Conservation (phyloP, 306 rosid species). For the Cucumis hystrix region DNA sequence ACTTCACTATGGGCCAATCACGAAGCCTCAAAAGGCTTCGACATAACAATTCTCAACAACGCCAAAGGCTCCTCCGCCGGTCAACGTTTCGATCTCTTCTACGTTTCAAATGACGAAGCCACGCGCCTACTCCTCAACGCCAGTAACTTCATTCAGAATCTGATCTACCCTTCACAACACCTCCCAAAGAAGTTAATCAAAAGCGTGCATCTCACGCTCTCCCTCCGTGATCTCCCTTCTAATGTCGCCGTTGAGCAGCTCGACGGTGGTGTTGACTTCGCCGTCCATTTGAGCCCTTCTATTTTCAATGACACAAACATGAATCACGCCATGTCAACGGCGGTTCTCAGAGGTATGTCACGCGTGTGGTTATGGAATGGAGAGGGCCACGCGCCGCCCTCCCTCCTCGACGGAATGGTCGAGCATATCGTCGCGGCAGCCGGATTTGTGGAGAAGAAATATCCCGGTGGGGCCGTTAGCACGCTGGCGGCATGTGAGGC, state of each 20-base stretch:
- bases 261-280: background rate
- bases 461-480: background rate
- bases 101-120: conserved; percentile 54
- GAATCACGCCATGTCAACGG: conserved; percentile 17
- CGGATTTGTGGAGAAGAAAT: conserved; percentile 12
- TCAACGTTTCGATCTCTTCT: conserved; percentile 33
- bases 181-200: conserved; percentile 22
- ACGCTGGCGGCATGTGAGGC: conserved; percentile 12
- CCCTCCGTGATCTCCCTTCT: background rate
- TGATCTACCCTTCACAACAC: conserved; percentile 21
- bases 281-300: conserved; percentile 28
- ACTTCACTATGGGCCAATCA: conserved; percentile 51
- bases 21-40: conserved; percentile 54
- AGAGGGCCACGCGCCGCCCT: conserved; percentile 21
- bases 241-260: background rate
- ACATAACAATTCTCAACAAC: conserved; percentile 32
- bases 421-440: conserved; percentile 30
- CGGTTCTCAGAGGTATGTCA: conserved; percentile 40
- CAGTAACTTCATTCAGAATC: conserved; percentile 24
- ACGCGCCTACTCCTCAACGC: conserved; percentile 37
- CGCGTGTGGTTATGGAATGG: conserved; percentile 48
- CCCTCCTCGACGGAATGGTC: conserved; percentile 40
- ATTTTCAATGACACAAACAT: conserved; percentile 17
- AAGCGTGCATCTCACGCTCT: conserved; percentile 39
- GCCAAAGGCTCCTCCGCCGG: conserved; percentile 19